Conservation (phyloP, 345 rosid species). For the Euphorbia lathyris region DNA sequence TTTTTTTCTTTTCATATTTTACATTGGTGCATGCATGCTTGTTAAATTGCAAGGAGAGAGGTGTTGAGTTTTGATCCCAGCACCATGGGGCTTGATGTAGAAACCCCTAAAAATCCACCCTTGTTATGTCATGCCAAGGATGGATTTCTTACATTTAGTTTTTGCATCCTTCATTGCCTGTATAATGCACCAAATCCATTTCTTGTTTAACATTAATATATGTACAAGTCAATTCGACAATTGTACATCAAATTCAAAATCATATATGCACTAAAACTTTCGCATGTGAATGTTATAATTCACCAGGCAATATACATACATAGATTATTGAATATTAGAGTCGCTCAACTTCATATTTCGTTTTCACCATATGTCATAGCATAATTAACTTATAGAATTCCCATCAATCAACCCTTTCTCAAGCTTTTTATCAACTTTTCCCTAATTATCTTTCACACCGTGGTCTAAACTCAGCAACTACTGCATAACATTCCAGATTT, state of each 20-base stretch:
- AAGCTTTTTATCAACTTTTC: background rate
- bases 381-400: background rate
- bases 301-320: background rate
- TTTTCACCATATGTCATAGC: background rate
- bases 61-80: background rate
- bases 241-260: background rate
- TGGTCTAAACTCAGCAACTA: background rate
- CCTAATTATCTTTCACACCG: background rate
- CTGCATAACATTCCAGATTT: background rate
- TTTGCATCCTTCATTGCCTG: background rate
- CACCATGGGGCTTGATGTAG: background rate
- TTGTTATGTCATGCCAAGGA: background rate
- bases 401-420: background rate
- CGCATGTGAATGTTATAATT: background rate
- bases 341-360: background rate
- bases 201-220: background rate
- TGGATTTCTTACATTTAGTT: background rate
- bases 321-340: background rate
- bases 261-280: too few relatives aligned
- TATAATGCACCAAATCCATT: background rate
- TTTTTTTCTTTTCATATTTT: too few relatives aligned
- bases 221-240: background rate
- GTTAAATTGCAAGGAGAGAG: background rate
- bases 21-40: background rate
- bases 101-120: background rate